Conservation (phyloP, 2,329 filamentous ascomycete genomes). For the Atkinsonella hypoxylon region DNA sequence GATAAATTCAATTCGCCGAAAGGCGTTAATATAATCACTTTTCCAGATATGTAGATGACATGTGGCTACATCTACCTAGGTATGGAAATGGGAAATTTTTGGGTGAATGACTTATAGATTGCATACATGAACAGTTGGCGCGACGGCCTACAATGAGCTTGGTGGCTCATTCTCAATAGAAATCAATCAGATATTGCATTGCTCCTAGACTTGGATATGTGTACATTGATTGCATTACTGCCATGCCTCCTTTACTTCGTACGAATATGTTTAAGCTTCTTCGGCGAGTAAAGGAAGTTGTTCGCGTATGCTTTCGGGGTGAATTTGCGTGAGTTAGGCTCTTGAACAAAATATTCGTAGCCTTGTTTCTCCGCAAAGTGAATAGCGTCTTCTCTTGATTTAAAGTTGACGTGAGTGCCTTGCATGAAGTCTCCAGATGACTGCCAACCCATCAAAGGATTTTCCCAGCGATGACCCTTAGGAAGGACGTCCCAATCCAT, state of each 20-base stretch:
- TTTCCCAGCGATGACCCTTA: slow-evolving; percentile 97
- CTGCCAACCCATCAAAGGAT: slow-evolving; percentile 97
- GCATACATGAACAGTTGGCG: no score
- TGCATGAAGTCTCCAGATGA: slow-evolving; percentile 93
- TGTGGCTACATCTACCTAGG: neutral
- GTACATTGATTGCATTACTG: neutral
- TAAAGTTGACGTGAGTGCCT: slow-evolving; percentile 82
- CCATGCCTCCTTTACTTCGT: slow-evolving; percentile 50
- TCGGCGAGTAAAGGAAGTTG: slow-evolving; percentile 79
- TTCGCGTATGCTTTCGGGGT: slow-evolving; percentile 91
- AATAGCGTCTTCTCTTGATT: slow-evolving; percentile 87
- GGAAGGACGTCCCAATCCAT: slow-evolving; percentile 96
- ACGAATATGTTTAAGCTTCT: slow-evolving; percentile 77
- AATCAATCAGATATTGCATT: no score
- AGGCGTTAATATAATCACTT: no score
- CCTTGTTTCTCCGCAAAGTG: slow-evolving; percentile 96
- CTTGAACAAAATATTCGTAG: slow-evolving; percentile 98
- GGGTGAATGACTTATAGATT: no score
- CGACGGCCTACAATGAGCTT: no score
- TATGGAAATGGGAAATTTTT: no score
- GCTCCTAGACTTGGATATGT: neutral
- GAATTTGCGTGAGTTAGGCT: slow-evolving; percentile 80
- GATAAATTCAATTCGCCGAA: no score
- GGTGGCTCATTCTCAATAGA: no score
- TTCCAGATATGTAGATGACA: neutral